Conservation (phyloP, 768 basidiomycete genomes). For the Chalciporus chontae region DNA sequence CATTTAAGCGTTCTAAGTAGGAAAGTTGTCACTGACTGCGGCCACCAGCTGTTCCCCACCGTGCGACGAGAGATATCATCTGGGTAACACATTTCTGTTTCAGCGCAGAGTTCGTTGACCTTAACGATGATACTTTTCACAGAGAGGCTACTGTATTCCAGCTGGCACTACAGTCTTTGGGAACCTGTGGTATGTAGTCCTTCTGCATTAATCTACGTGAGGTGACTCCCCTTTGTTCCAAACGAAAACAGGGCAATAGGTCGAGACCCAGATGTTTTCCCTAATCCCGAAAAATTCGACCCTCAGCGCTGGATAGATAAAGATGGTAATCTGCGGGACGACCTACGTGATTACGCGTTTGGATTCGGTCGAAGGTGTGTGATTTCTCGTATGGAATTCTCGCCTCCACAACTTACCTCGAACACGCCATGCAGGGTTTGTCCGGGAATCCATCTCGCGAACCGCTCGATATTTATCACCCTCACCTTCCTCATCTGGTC, state of each 20-base stretch:
- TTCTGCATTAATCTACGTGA: background rate
- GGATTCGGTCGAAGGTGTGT: conserved; percentile 48
- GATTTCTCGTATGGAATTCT: background rate
- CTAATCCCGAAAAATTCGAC: conserved; percentile 55
- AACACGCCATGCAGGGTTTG: conserved; percentile 40
- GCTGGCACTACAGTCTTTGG: conserved; percentile 35
- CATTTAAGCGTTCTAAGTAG: background rate
- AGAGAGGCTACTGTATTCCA: conserved; percentile 37
- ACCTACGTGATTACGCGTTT: conserved; percentile 50
- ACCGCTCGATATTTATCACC: conserved; percentile 53
- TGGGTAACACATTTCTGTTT: conserved; percentile 2
- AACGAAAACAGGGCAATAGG: conserved; percentile 44
- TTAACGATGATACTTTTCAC: background rate
- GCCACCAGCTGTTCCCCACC: background rate
- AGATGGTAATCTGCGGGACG: conserved; percentile 41
- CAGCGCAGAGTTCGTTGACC: background rate
- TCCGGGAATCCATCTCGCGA: conserved; percentile 49
- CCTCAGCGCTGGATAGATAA: conserved; percentile 52
- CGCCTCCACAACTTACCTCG: no score
- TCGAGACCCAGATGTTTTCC: conserved; percentile 54
- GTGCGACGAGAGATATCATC: conserved; percentile 7
- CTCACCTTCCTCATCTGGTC: conserved; percentile 60
- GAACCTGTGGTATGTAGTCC: conserved; percentile 29
- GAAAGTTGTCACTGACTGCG: background rate
- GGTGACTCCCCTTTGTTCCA: background rate